Evolutionary conservation across 1,139 yeast genomes (phyloP), one percentile per base, ranked within the genome.

Genomic region (Diutina pseudorugosa): DNA sequence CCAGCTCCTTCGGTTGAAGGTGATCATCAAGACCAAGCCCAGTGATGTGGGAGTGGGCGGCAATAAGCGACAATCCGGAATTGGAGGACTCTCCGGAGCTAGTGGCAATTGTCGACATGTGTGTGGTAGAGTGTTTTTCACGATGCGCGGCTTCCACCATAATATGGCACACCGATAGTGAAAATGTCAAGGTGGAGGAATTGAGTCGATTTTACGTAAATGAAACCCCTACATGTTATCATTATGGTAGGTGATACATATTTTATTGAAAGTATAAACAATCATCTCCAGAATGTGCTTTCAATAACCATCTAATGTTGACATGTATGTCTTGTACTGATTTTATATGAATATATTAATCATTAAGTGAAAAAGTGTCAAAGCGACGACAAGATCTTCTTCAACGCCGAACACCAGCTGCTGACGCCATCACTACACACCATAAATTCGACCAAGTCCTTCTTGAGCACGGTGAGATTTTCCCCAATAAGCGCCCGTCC

Each of bases 1-100:
- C 76, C 19, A 76, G 68, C 57, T 79, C 84, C 59, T 87, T 77
- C 41, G 98, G 97, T 61, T 85, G 88, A 60, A 94, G 74, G 59
- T 85, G 82, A 57, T 89, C 96, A 67, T 91, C 97, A 53, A 94
- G 79, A 16, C 99, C 99, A 41, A 94, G 76, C 1, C 98, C 98
- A 4, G 91, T 76, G 65, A 94, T 93, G 67, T 94, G 99, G 8
- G 98, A 90, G 66, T 94, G 99, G 20, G 98, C 96, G 4, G 98
- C 97, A 61, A 93, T 86, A 62, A 85, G 72, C 36, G 91, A 82
- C 54, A 85, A 72, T 16, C 27, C 49, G 12, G 47, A 44, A 6
- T 9, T 8, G n/a, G 20, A 5, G 36, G 49, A 12, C 20, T 27
- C 27, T n/a, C 27, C 49, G n/a, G 36, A 16, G 7, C 36, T 27